A percentile compares a stretch with the other conserved stretches of the same genome.
Evolutionary conservation across 2,329 filamentous ascomycete species (phyloP).

Genomic region (Ophiostoma himal-ulmi): DNA sequence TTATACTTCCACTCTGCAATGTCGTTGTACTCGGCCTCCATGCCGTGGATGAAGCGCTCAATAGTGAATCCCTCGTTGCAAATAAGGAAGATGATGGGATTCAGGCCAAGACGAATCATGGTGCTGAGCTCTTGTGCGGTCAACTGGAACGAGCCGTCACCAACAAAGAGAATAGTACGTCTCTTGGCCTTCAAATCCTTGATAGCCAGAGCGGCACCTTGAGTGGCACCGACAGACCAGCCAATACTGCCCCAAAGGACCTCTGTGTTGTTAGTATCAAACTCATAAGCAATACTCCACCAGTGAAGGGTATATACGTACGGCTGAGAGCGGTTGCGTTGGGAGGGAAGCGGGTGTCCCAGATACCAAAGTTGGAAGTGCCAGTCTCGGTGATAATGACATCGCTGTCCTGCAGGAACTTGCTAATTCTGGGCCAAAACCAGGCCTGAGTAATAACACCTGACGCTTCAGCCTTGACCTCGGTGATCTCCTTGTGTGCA

Average conservation of each 20-base stretch:
- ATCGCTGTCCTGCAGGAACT: slow-evolving; percentile 49
- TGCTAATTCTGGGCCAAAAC: slow-evolving; percentile 27
- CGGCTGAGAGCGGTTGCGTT: slow-evolving; percentile 54
- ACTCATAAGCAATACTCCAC: not conserved
- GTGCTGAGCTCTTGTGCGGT: slow-evolving; percentile 80
- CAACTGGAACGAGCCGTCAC: slow-evolving; percentile 80
- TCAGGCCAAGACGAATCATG: slow-evolving; percentile 69
- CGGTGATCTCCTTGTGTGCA: slow-evolving; percentile 45
- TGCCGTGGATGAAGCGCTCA: slow-evolving; percentile 81
- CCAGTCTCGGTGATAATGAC: slow-evolving; percentile 83
- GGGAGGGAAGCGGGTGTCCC: slow-evolving; percentile 72
- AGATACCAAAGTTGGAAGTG: slow-evolving; percentile 82
- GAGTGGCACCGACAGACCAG: slow-evolving; percentile 54
- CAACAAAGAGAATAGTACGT: slow-evolving; percentile 78
- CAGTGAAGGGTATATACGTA: slow-evolving; percentile 38
- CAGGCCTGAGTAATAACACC: slow-evolving; percentile 26
- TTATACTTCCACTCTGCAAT: slow-evolving; percentile 66
- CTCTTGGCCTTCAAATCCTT: slow-evolving; percentile 42
- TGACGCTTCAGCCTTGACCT: slow-evolving; percentile 17
- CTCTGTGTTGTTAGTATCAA: slow-evolving; percentile 22
- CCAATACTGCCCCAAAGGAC: slow-evolving; percentile 60
- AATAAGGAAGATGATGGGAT: slow-evolving; percentile 77
- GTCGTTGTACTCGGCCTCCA: slow-evolving; percentile 75
- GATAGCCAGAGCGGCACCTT: slow-evolving; percentile 66
- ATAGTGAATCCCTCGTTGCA: slow-evolving; percentile 88